Base-by-base conservation (phyloP, 495 filamentous ascomycete species). In the Aspergillus steynii region DNA sequence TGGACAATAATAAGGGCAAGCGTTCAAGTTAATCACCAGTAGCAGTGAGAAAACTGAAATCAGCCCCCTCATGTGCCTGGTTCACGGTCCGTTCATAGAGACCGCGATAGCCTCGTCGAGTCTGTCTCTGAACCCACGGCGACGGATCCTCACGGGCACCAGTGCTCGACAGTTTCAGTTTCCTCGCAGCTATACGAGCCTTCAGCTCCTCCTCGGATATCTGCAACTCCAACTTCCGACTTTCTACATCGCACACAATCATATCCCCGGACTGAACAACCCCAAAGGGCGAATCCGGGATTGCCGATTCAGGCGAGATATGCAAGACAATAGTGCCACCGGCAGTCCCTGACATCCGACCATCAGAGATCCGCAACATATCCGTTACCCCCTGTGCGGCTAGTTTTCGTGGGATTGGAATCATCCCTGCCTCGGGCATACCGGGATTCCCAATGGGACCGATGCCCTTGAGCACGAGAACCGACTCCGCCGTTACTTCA, bases 321-420 rank as follows among this genome's bases (percentile, higher is more conserved):
- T 89, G 87, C 46, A 90, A 71, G 0, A 88, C 76, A n/a, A 90
- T 86, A 0, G 85, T 89, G 1, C 87, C 87, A 0, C 85, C 86
- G 0, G 87, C 87, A 0, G 87, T 90, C 0, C 87, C 87, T 42
- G 82, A 86, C 85, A 90, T 89, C 12, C 87, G 70, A 0, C 87
- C 87, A 64, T 90, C 87, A 0, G 83, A 86, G 1, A 90, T 69
- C 0, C 87, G 74, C 46, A 90, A 68, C 87, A 90, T 90, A 68
- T 89, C 87, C 49, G 69, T 70, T 0, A 88, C 84, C 0, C 87
- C 87, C n/a, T 70, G 65, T 2, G 71, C 74, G 0, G 80, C 85
- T 6, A 90, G 74, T 20, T 50, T 50, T 50, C 48, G 48, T 2
- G 48, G 48, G 10, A 50, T 50, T 29, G 48, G 48, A 3, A 66